Conservation (phyloP, 1,284 basidiomycete genomes). For the Ustilago sp. region DNA sequence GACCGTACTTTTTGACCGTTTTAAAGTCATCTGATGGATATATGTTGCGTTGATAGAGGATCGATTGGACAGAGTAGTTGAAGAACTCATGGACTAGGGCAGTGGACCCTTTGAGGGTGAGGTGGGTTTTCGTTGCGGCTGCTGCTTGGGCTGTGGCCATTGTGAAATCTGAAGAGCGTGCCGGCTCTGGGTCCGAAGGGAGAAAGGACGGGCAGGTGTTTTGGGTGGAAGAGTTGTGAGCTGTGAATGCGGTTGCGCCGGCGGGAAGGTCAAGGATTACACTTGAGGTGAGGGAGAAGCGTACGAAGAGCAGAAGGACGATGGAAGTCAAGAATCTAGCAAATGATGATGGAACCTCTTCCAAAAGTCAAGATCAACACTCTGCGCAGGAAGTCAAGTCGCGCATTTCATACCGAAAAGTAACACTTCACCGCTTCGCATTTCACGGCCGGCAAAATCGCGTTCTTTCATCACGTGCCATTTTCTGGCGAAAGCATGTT, state of each 20-base stretch:
- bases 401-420: background rate
- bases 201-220: too few relatives aligned
- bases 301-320: background rate
- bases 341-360: background rate
- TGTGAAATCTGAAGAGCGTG: background rate
- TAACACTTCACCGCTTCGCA: constrained; percentile 4
- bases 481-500: background rate
- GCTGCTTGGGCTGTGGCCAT: constrained; percentile 57
- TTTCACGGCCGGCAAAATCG: constrained; percentile 10
- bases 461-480: background rate
- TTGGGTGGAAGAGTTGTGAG: too few relatives aligned
- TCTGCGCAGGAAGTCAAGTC: background rate
- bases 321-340: background rate
- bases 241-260: too few relatives aligned
- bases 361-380: constrained; percentile 20
- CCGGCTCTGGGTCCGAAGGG: too few relatives aligned
- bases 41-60: constrained; percentile 95
- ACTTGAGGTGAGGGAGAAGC: too few relatives aligned
- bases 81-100: constrained; percentile 98
- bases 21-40: constrained; percentile 96
- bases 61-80: constrained; percentile 85
- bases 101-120: constrained; percentile 92
- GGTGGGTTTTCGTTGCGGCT: constrained; percentile 63
- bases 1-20: constrained; percentile 86
- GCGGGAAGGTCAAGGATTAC: too few relatives aligned